A percentile compares a stretch with the other conserved stretches of the same genome.
Conservation (phyloP, 2,329 filamentous ascomycete genomes). For the Ophiostoma sp. region DNA sequence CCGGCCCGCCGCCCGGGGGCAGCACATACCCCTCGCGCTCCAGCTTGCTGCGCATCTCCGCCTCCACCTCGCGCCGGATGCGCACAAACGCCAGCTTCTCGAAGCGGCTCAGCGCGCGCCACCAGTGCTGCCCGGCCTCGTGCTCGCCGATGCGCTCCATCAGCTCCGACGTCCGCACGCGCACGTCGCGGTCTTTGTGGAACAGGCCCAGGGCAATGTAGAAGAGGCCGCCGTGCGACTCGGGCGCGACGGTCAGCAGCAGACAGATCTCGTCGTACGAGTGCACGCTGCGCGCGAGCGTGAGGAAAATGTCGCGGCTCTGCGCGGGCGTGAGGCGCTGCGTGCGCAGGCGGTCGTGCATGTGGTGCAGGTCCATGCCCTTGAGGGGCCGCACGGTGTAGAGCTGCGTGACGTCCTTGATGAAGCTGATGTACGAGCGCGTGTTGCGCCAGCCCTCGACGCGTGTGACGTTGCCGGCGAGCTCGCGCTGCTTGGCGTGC, state of each 20-base stretch:
- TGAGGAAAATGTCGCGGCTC: conserved; percentile 78
- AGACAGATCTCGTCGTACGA: conserved; percentile 83
- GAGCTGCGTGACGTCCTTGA: conserved; percentile 68
- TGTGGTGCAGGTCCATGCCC: conserved; percentile 80
- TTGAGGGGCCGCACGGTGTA: conserved; percentile 65
- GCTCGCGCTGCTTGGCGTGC: conserved; percentile 69
- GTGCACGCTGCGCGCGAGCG: conserved; percentile 68
- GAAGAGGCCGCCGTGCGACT: conserved; percentile 82
- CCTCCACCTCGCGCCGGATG: conserved; percentile 62
- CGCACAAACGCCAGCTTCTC: conserved; percentile 80
- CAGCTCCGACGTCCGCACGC: conserved; percentile 70
- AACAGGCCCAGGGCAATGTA: conserved; percentile 88
- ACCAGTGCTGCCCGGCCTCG: conserved; percentile 90
- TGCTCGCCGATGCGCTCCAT: conserved; percentile 79
- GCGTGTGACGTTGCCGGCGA: conserved; percentile 83
- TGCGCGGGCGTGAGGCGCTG: conserved; percentile 71
- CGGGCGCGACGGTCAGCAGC: conserved; percentile 73
- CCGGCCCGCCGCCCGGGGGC: conserved; percentile 21
- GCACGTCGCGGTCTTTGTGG: conserved; percentile 77
- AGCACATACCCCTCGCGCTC: conserved; percentile 42
- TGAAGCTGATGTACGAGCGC: conserved; percentile 89
- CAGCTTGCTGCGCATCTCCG: conserved; percentile 44
- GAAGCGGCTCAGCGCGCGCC: conserved; percentile 78
- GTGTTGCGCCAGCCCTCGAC: conserved; percentile 98
- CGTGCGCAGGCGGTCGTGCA: conserved; percentile 83